Conservation (phyloP, 2,329 filamentous ascomycete species). For the Fusarium burgessii region DNA sequence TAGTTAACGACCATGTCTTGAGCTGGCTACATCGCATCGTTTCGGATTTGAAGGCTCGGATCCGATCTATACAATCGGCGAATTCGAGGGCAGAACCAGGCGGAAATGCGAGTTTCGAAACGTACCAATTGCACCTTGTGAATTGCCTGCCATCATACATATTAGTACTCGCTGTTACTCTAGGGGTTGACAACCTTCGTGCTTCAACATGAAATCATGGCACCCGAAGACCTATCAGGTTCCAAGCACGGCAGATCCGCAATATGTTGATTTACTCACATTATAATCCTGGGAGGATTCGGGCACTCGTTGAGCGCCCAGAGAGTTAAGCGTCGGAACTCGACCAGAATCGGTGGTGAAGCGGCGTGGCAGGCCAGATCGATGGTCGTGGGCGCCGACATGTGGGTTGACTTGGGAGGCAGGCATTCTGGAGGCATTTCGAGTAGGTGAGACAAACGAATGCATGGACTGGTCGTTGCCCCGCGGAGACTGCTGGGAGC, state of each 20-base stretch:
- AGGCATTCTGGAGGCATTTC: constrained; percentile 74
- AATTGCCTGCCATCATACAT: constrained; percentile 62
- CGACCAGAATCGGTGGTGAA: constrained; percentile 94
- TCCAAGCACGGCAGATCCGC: constrained; percentile 1
- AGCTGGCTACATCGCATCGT: constrained; percentile 1
- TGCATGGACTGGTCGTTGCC: constrained; percentile 78
- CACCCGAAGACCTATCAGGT: neutral
- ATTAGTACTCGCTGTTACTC: constrained; percentile 39
- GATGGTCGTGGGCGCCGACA: constrained; percentile 70
- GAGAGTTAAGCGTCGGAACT: constrained; percentile 77
- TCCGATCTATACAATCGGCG: neutral
- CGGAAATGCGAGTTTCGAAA: constrained; percentile 29
- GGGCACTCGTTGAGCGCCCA: constrained; percentile 56
- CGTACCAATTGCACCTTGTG: constrained; percentile 84
- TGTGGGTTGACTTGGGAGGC: constrained; percentile 60
- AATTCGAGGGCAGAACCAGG: neutral
- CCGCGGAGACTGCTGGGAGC: constrained; percentile 79
- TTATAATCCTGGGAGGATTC: constrained; percentile 64
- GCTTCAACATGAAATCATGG: constrained; percentile 25
- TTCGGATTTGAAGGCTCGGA: constrained; percentile 1
- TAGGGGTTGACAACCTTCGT: neutral
- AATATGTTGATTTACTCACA: constrained; percentile 48
- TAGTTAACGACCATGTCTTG: constrained; percentile 43
- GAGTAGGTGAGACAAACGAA: constrained; percentile 78
- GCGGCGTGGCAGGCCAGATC: constrained; percentile 84